Evolutionary conservation across 768 basidiomycete species (phyloP).

Genomic region (Rhodotorula kratochvilovae): DNA sequence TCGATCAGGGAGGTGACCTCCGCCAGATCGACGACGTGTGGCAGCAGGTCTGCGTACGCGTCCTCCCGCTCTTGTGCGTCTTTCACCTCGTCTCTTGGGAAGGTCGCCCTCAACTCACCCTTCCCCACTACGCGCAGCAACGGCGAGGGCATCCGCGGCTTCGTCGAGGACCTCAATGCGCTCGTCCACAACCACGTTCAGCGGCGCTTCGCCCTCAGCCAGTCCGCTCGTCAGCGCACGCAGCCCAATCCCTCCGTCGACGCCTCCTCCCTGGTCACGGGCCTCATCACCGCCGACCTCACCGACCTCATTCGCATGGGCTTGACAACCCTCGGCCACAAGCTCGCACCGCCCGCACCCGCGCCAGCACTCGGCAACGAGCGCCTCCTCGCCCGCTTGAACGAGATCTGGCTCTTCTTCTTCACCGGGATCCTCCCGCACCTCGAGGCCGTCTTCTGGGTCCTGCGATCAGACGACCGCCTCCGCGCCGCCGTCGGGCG

Average conservation of each 20-base stretch:
- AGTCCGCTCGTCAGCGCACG: neutral
- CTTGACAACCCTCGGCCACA: conserved; percentile 38
- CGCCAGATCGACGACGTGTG: conserved; percentile 39
- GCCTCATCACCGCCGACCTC: conserved; percentile 36
- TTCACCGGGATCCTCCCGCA: conserved; percentile 44
- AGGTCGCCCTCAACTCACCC: neutral
- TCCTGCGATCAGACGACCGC: conserved; percentile 38
- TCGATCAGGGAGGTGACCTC: conserved; percentile 19
- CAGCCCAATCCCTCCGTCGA: conserved; percentile 7
- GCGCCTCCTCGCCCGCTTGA: conserved; percentile 38
- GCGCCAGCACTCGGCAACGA: conserved; percentile 14
- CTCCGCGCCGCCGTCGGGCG: conserved; percentile 23
- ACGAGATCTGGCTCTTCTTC: conserved; percentile 46
- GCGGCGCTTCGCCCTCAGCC: conserved; percentile 25
- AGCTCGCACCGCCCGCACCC: conserved; percentile 23
- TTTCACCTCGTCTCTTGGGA: too few relatives aligned
- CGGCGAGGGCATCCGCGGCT: conserved; percentile 42
- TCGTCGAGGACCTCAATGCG: conserved; percentile 42
- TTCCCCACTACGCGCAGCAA: conserved; percentile 24
- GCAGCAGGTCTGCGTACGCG: conserved; percentile 41
- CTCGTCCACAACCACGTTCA: conserved; percentile 39
- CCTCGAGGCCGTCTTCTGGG: conserved; percentile 45
- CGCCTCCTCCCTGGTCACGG: conserved; percentile 28
- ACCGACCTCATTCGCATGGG: conserved; percentile 39
- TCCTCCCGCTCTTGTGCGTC: conserved; percentile 42